Evolutionary conservation across 2,329 filamentous ascomycete species (phyloP).

Genomic region (Periconia macrospinosa): DNA sequence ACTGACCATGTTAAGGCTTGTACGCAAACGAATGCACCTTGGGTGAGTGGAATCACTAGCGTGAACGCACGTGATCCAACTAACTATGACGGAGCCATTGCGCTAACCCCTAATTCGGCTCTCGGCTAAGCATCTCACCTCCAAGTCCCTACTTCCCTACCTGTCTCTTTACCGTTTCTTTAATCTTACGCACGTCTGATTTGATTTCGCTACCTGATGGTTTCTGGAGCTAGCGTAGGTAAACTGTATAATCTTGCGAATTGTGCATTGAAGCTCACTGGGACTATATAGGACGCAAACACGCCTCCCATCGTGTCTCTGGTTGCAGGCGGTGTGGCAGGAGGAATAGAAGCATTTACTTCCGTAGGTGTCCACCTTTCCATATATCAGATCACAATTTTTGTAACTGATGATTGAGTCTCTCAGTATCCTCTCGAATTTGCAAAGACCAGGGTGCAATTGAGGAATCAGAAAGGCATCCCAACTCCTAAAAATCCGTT

Average conservation of each 20-base stretch:
- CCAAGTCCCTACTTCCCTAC: not conserved
- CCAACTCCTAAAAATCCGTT: constrained; percentile 60
- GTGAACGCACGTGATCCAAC: constrained; percentile 4
- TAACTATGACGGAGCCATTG: constrained; percentile 7
- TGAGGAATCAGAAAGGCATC: constrained; percentile 50
- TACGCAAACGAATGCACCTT: not conserved
- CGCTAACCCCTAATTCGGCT: constrained; percentile 18
- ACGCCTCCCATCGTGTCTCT: constrained; percentile 43
- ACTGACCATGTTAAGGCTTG: not conserved
- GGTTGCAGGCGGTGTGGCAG: constrained; percentile 42
- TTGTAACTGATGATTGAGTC: constrained; percentile 7
- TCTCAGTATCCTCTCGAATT: constrained; percentile 65
- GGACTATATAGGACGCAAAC: constrained; percentile 32
- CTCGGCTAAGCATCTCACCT: constrained; percentile 10
- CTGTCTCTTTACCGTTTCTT: not conserved
- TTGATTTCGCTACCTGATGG: constrained; percentile 4
- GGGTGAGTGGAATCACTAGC: not conserved
- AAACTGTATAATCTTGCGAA: not conserved
- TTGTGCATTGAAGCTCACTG: not conserved
- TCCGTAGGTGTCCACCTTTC: constrained; percentile 23
- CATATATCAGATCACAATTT: not conserved
- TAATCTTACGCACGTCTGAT: not conserved
- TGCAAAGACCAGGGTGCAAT: constrained; percentile 65
- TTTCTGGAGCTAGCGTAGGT: constrained; percentile 8
- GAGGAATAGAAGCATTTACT: constrained; percentile 42